Evolutionary conservation across 176 grass and related monocot species (phyloP).

Genomic region (Carex myosuroides): DNA sequence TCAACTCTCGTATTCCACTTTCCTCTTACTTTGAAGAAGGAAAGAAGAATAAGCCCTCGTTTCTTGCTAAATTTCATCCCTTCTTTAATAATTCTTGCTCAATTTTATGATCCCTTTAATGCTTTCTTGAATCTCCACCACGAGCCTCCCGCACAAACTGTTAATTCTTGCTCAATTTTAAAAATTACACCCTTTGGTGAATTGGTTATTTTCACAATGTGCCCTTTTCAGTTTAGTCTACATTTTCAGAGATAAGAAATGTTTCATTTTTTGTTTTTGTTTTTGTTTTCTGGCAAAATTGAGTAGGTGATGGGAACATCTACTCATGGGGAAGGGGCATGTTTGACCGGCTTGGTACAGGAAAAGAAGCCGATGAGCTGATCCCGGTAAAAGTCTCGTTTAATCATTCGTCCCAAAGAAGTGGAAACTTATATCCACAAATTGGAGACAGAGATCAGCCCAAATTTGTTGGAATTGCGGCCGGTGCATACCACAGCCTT

Average conservation of each 20-base stretch:
- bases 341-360: conserved; percentile 79
- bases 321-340: conserved; percentile 82
- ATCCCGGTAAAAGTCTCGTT: conserved; percentile 46
- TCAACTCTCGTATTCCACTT: neutral
- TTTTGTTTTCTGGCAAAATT: neutral
- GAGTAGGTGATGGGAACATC: conserved; percentile 61
- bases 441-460: conserved; percentile 15
- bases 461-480: conserved; percentile 54
- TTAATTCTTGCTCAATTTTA: neutral
- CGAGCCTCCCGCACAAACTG: neutral
- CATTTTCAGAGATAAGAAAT: neutral
- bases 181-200: neutral
- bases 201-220: neutral
- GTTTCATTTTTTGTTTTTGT: neutral
- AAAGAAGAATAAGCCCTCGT: neutral
- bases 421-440: neutral
- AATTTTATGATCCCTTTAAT: neutral
- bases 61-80: neutral
- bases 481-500: conserved; percentile 86
- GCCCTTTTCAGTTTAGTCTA: neutral
- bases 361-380: conserved; percentile 60
- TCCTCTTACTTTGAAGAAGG: neutral
- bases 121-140: neutral
- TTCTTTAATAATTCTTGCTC: neutral
- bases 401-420: neutral